Evolutionary conservation across 140 eudicot genomes (phyloP).

Genomic region (Flaveria floridana): DNA sequence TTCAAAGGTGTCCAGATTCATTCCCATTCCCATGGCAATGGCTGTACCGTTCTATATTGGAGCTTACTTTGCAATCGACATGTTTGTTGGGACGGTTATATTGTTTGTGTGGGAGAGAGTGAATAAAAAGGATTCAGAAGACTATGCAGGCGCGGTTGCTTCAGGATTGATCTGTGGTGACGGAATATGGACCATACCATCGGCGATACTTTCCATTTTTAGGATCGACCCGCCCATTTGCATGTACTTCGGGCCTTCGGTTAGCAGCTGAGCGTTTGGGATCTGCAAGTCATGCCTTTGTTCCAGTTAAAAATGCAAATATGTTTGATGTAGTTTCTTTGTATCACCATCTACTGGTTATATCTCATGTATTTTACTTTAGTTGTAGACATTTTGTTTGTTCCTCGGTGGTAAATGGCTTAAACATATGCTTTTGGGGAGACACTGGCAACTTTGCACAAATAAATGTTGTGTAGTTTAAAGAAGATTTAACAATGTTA

Average conservation of each 20-base stretch:
- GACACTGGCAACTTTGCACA: background rate
- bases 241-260: conserved; percentile 86
- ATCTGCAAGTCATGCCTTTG: conserved; percentile 12
- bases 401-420: background rate
- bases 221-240: conserved; percentile 81
- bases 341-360: background rate
- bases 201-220: conserved; percentile 72
- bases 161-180: conserved; percentile 92
- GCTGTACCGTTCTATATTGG: conserved; percentile 87
- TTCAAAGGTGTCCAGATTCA: conserved; percentile 44
- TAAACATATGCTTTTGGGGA: background rate
- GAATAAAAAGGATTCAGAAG: conserved; percentile 61
- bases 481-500: background rate
- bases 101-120: conserved; percentile 68
- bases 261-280: conserved; percentile 36
- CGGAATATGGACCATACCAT: conserved; percentile 90
- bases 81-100: conserved; percentile 86
- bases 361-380: background rate
- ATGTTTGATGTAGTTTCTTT: conserved; percentile 1
- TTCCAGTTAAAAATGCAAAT: conserved; percentile 1
- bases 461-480: background rate
- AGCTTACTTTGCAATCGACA: conserved; percentile 83
- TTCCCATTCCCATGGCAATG: conserved; percentile 97
- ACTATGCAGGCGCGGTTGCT: conserved; percentile 87
- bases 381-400: background rate